Evolutionary conservation across 768 basidiomycete species (phyloP), one percentile per base, ranked within the genome.

Genomic region (Amanita pallidorosea): DNA sequence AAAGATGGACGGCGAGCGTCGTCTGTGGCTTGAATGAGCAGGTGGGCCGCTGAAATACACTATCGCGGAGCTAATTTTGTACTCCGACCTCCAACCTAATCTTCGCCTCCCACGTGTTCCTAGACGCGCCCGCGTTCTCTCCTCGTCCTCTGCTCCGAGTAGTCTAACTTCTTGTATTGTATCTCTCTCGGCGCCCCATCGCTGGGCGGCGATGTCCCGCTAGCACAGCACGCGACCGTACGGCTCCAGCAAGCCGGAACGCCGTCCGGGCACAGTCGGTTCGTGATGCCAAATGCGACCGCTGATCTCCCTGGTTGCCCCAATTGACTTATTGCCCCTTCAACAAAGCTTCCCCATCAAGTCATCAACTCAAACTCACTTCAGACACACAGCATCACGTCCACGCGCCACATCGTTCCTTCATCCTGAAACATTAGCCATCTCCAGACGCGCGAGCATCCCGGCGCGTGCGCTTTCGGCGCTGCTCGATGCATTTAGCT

Each of bases 1-100:
- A 44, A 36, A 41, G 49, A 51, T 8, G 48, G 25, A 29, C 31
- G 40, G 50, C 40, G n/a, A n/a, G 50, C 36, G 40, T 27, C 11
- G 42, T 6, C 40, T 40, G 43, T 45, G 42, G 42, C 43, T 51
- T 18, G 25, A 36, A 43, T 43, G 49, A 31, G 27, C 40, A 42
- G 15, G 12, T 17, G 50, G 49, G 31, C 34, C 27, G 42, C 50
- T 51, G 50, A 51, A 51, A 51, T 51, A 51, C 50, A 51, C 22
- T 51, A 51, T 51, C 50, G 50, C 50, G 50, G 50, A 51, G 42
- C 50, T 51, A 51, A 43, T 35, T 51, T 51, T 51, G 50, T 35
- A 43, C 50, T 51, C 50, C 50, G 50, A 51, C 50, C 22, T 18
- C 20, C 23, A 46, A 23, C 45, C 18, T 27, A 46, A 48, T 49